phyloP scores from a whole-genome alignment of 495 filamentous ascomycete species.

The Thermochaetoides thermophila region DNA sequence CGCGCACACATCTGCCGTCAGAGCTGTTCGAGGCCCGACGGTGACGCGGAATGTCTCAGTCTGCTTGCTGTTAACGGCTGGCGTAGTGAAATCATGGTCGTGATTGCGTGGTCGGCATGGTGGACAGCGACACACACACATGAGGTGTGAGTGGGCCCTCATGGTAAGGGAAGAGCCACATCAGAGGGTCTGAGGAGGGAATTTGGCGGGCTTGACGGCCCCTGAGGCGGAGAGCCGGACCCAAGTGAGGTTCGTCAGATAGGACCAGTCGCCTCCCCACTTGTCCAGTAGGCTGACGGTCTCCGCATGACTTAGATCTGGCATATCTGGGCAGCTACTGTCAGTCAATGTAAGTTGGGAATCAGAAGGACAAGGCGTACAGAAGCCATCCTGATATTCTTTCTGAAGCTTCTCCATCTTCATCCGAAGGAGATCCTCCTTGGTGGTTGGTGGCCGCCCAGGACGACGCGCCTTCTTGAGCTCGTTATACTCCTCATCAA shows the following conservation, averaged over 20 bases:
- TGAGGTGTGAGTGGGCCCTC: no score
- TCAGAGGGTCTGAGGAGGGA: slow-evolving; percentile 41
- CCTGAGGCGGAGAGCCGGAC: slow-evolving; percentile 47
- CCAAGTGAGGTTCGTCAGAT: slow-evolving; percentile 38
- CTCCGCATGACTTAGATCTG: slow-evolving; percentile 32
- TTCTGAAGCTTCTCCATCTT: slow-evolving; percentile 54
- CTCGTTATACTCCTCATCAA: slow-evolving; percentile 58
- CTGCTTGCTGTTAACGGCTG: slow-evolving; percentile 3
- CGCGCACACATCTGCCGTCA: slow-evolving; percentile 3
- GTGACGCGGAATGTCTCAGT: slow-evolving; percentile 5
- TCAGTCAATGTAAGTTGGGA: background rate
- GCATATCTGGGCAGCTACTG: slow-evolving; percentile 32
- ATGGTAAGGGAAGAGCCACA: no score
- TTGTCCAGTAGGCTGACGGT: slow-evolving; percentile 29
- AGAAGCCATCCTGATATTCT: slow-evolving; percentile 75
- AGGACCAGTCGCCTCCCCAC: slow-evolving; percentile 41
- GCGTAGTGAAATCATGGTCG: slow-evolving; percentile 1
- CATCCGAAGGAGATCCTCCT: slow-evolving; percentile 62
- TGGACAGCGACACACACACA: background rate
- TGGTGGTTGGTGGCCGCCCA: slow-evolving; percentile 63
- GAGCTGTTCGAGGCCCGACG: slow-evolving; percentile 1
- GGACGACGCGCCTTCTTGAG: slow-evolving; percentile 63
- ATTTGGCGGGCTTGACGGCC: slow-evolving; percentile 39
- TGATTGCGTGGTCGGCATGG: background rate
- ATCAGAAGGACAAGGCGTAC: slow-evolving; percentile 23